phyloP scores from a whole-genome alignment of 2,329 filamentous ascomycete species.

The Neurospora sp. region DNA sequence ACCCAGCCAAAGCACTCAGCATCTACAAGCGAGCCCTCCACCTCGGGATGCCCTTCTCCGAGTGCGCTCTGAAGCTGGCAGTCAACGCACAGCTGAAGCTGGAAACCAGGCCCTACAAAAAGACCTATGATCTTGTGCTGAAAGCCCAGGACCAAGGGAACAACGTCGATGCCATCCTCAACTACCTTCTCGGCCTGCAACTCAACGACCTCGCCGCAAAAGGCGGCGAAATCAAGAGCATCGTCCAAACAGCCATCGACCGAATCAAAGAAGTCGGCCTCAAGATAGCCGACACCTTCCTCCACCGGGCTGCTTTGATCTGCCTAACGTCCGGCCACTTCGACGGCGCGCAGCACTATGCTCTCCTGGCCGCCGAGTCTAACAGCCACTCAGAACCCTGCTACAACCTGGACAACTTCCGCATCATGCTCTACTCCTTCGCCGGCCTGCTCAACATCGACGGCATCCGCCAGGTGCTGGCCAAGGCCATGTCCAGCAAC shows the following conservation, averaged over 20 bases:
- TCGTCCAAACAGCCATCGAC: slow-evolving; percentile 15
- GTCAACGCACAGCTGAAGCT: slow-evolving; percentile 32
- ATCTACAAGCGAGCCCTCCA: slow-evolving; percentile 29
- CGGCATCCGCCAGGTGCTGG: slow-evolving; percentile 16
- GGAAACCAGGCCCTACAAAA: slow-evolving; percentile 18
- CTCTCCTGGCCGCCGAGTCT: slow-evolving; percentile 18
- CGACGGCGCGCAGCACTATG: slow-evolving; percentile 20
- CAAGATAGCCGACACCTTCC: slow-evolving; percentile 15
- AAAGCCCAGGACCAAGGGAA: slow-evolving; percentile 29
- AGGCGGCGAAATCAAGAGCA: slow-evolving; percentile 9
- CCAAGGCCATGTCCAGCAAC: slow-evolving; percentile 10
- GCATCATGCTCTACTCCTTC: slow-evolving; percentile 20
- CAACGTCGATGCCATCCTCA: slow-evolving; percentile 31
- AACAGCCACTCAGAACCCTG: slow-evolving; percentile 12
- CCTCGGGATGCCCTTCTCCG: slow-evolving; percentile 27
- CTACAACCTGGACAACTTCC: slow-evolving; percentile 25
- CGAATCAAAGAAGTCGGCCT: slow-evolving; percentile 16
- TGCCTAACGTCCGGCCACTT: slow-evolving; percentile 20
- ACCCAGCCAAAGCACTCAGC: slow-evolving; percentile 23
- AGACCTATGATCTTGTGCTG: slow-evolving; percentile 30
- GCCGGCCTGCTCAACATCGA: slow-evolving; percentile 17
- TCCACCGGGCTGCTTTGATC: slow-evolving; percentile 22
- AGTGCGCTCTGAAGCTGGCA: slow-evolving; percentile 36
- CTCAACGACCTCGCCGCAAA: slow-evolving; percentile 23
- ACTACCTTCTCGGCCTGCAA: slow-evolving; percentile 28